Base-by-base conservation (phyloP, 495 filamentous ascomycete species). In the Bacidia gigantensis region DNA sequence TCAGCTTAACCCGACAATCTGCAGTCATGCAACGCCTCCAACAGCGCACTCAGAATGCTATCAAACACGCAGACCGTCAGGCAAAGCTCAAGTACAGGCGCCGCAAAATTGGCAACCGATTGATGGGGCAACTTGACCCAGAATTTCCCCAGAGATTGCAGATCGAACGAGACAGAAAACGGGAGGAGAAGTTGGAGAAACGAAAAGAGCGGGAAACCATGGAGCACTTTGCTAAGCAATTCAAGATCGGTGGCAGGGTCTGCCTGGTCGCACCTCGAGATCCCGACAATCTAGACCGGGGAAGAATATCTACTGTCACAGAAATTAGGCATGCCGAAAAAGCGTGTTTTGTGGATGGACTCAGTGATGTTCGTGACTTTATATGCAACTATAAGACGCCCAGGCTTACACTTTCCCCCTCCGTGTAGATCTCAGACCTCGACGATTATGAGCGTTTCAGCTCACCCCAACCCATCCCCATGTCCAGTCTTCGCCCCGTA, bases 401-500 rank as follows among this genome's bases (percentile, higher is more conserved):
- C n/a, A n/a, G 29, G 29, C 29, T 35, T 35, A 35, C 29, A 35
- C 29, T 7, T 35, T 14, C 29, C 5, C 10, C 22, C 21, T 26
- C 39, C 22, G 10, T 17, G n/a, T 21, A 22, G 11, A 22, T 29
- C 26, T 18, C 46, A 29, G 25, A 47, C 26, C 23, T n/a, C 35
- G 42, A 14, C 48, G n/a, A n/a, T 45, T 41, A 7, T 23, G 39
- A n/a, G 0, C 3, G 11, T 25, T 14, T 17, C 24, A 1, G 14
- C 50, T 17, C 50, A 26, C 60, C 69, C 41, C 45, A 74, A 44
- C 71, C 76, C 9, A 61, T 95, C 17, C 70, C 84, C 51, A 69
- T 90, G 56, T 74, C 78, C 20, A 63, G 81, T 49, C 74, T 96
- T 53, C 82, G 86, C 38, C 83, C 93, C n/a, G 85, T 96, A 22